phyloP scores from a whole-genome alignment of 768 basidiomycete species.

The Collybia sp. region DNA sequence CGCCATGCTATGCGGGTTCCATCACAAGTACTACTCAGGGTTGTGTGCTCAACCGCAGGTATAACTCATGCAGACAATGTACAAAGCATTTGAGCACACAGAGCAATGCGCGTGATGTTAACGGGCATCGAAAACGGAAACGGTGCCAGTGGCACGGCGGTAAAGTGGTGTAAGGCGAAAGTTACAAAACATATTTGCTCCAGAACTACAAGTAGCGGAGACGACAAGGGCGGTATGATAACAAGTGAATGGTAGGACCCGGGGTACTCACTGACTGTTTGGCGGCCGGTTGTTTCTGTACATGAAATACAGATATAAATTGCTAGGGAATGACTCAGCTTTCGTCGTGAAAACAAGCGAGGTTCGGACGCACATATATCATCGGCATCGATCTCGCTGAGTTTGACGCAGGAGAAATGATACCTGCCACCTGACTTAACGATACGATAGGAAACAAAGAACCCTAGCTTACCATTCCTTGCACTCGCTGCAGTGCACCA shows the following conservation, averaged over 20 bases:
- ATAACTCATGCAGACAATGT: slow-evolving; percentile 8
- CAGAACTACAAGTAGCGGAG: slow-evolving; percentile 27
- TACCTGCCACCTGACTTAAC: slow-evolving; percentile 45
- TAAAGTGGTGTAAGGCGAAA: slow-evolving; percentile 15
- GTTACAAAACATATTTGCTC: slow-evolving; percentile 28
- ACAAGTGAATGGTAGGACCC: slow-evolving; percentile 24
- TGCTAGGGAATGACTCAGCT: slow-evolving; percentile 32
- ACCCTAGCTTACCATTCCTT: slow-evolving; percentile 50
- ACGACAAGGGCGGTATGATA: slow-evolving; percentile 19
- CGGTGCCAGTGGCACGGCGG: neutral
- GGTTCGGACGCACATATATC: slow-evolving; percentile 63
- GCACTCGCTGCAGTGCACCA: slow-evolving; percentile 74
- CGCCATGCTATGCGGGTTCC: slow-evolving; percentile 10
- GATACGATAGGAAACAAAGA: slow-evolving; percentile 2
- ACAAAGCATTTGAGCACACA: neutral
- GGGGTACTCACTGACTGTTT: slow-evolving; percentile 75
- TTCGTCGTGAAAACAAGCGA: neutral
- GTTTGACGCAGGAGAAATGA: slow-evolving; percentile 73
- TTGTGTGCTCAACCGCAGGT: slow-evolving; percentile 12
- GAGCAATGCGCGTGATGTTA: slow-evolving; percentile 1
- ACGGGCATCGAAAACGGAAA: neutral
- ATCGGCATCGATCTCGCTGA: slow-evolving; percentile 61
- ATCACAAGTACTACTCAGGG: slow-evolving; percentile 18
- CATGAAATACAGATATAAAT: slow-evolving; percentile 53
- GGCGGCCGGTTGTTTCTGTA: slow-evolving; percentile 55